Evolutionary conservation across 352 stramenopile species (phyloP).

Genomic region (Globisporangium middletonii): DNA sequence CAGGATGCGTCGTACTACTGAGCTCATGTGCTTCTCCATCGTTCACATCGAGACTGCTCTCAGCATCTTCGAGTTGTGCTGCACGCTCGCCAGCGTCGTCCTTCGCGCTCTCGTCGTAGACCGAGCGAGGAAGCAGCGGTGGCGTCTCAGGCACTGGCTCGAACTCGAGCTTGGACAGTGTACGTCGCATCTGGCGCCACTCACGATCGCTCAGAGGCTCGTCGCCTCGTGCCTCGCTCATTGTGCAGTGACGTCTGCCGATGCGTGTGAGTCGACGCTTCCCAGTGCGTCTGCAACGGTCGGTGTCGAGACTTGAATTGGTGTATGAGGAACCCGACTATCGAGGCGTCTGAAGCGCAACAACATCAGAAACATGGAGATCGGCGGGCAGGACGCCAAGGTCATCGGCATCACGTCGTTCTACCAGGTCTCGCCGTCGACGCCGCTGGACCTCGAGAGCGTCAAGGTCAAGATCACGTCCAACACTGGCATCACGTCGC

Average conservation of each 20-base stretch:
- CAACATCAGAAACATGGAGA: slow-evolving; percentile 27
- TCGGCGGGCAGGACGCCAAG: slow-evolving; percentile 69
- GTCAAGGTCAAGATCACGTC: slow-evolving; percentile 16
- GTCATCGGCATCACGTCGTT: slow-evolving; percentile 87
- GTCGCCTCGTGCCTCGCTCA: slow-evolving; percentile 30
- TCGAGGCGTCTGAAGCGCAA: slow-evolving; percentile 19
- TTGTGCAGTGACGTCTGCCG: background rate
- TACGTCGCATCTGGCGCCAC: slow-evolving; percentile 53
- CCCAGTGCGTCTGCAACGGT: too few species aligned
- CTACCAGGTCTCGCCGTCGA: slow-evolving; percentile 60
- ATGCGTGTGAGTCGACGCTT: background rate
- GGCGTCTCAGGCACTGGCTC: slow-evolving; percentile 61
- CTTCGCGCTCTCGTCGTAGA: slow-evolving; percentile 19
- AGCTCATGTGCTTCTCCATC: background rate
- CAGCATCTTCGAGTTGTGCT: background rate
- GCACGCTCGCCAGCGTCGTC: slow-evolving; percentile 3
- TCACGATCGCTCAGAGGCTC: slow-evolving; percentile 37
- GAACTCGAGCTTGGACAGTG: slow-evolving; percentile 49
- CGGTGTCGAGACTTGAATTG: too few species aligned
- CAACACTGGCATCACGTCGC: too few species aligned
- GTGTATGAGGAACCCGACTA: too few species aligned
- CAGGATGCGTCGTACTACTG: too few species aligned
- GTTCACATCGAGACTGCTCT: background rate
- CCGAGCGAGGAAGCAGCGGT: slow-evolving; percentile 26
- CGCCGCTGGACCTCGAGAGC: slow-evolving; percentile 18